phyloP scores from a whole-genome alignment of 2,329 filamentous ascomycete genomes.

The Hypoxylon sp. region DNA sequence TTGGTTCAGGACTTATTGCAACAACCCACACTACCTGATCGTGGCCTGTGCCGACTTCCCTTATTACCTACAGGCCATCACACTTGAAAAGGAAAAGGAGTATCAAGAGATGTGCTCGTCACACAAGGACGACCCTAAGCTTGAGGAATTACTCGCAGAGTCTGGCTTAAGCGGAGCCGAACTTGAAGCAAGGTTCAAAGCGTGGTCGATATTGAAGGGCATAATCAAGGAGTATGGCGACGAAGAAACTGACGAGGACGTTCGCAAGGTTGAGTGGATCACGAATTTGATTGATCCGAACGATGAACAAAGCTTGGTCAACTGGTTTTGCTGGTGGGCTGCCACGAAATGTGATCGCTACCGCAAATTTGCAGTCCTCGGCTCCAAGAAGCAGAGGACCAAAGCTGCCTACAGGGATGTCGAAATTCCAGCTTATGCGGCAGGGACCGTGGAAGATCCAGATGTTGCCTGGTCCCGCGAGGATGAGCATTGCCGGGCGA shows the following conservation, averaged over 20 bases:
- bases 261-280: slow-evolving; percentile 54
- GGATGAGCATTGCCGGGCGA: slow-evolving; percentile 9
- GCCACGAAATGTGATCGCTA: slow-evolving; percentile 57
- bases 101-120: slow-evolving; percentile 22
- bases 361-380: slow-evolving; percentile 64
- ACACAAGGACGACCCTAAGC: slow-evolving; percentile 28
- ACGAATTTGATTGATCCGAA: slow-evolving; percentile 59
- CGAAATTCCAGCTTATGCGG: slow-evolving; percentile 49
- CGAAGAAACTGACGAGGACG: slow-evolving; percentile 46
- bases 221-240: slow-evolving; percentile 42
- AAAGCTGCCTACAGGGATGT: slow-evolving; percentile 44
- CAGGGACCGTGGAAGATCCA: slow-evolving; percentile 48
- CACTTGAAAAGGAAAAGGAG: slow-evolving; percentile 45
- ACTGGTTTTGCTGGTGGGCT: slow-evolving; percentile 70
- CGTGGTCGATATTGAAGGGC: slow-evolving; percentile 40
- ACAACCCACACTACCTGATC: slow-evolving; percentile 43
- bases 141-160: slow-evolving; percentile 22
- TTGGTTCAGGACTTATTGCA: slow-evolving; percentile 48
- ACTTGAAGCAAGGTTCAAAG: slow-evolving; percentile 34
- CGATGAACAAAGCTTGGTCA: slow-evolving; percentile 68
- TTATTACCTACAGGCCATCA: slow-evolving; percentile 48
- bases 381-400: slow-evolving; percentile 49
- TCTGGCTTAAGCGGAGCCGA: slow-evolving; percentile 30
- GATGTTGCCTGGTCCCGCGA: slow-evolving; percentile 42
- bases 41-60: slow-evolving; percentile 49